Base-by-base conservation (phyloP, 129 eudicot species). In the Artemisia argyi region DNA sequence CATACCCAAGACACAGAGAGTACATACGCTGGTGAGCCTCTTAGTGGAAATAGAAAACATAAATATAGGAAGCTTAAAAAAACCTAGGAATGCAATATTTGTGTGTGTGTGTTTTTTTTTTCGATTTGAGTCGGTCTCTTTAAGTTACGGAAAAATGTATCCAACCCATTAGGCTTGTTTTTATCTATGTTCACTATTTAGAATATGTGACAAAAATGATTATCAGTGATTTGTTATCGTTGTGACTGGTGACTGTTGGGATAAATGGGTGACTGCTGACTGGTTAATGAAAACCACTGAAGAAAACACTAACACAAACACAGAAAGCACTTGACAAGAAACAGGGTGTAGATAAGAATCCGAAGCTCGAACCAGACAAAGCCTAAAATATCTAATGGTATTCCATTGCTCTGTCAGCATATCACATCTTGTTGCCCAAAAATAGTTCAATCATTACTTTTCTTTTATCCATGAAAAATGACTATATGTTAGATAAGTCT, bases 201-300 rank as follows among this genome's bases (percentile, higher is more conserved):
- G 51, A 69, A 76, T 48, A 53, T 61, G 59, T 30, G 49, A 10
- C 17, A 61, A 28, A 59, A 53, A 20, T 32, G 35, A 57, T 67
- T 54, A 66, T 54, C 76, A 16, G 69, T 24, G 42, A 26, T 60
- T 24, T 68, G 49, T 79, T 87, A 70, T 83, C 3, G 68, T 75
- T 2, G 28, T 24, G 28, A 26, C 28, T 2, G 83, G 72, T 58
- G 66, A 81, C 86, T 90, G 98, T 78, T 93, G 97, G 98, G 98
- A 93, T 90, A 97, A 93, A 87, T 93, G 98, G 98, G 88, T 89
- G 47, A 83, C 80, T 14, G 85, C 78, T 30, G 91, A 84, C 24
- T 83, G 87, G 75, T 76, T 93, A 54, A 71, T 93, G 97, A 90
- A 93, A 81, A 42, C 57, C 55, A 85, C 87, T 10, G 85, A 79